These are phyloP conservation scores for Fagus sylvatica DNA, from an alignment of 306 rosid species.

Conservation along the genomic window DNA sequence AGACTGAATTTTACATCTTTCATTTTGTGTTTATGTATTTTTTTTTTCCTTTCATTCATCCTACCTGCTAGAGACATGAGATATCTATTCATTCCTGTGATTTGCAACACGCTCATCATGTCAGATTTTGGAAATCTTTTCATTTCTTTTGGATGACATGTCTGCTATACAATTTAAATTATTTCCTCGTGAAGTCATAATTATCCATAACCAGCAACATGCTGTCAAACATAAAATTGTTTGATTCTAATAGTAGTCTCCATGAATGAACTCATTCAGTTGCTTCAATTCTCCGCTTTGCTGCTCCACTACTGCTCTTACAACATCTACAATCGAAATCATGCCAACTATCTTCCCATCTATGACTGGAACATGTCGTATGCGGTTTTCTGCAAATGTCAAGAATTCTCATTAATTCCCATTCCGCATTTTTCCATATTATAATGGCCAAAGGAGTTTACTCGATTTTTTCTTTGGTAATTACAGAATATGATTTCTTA, in stretches of 20 bases:
- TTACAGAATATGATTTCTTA: background rate
- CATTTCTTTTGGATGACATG: background rate
- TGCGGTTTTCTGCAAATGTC: constrained; percentile 52
- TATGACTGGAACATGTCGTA: constrained; percentile 82
- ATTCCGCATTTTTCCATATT: background rate
- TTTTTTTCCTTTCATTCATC: background rate
- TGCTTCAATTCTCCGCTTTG: constrained; percentile 75
- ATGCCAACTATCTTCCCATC: constrained; percentile 86
- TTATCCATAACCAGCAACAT: background rate
- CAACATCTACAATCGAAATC: constrained; percentile 89
- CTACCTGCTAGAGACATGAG: background rate
- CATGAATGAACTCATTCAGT: constrained; percentile 67
- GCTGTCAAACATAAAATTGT: background rate
- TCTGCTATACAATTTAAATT: background rate
- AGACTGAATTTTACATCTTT: background rate
- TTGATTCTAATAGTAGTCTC: constrained; percentile 55
- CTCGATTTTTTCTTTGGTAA: constrained; percentile 1
- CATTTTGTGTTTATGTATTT: background rate
- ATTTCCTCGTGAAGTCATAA: background rate
- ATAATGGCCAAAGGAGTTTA: background rate
- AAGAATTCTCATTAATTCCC: constrained; percentile 1
- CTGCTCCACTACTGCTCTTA: constrained; percentile 73
- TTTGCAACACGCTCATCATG: background rate
- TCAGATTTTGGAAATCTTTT: background rate
- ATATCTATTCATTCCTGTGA: too few species aligned